phyloP scores from a whole-genome alignment of 202 grass and related monocot species.

The Digitaria exilis region DNA sequence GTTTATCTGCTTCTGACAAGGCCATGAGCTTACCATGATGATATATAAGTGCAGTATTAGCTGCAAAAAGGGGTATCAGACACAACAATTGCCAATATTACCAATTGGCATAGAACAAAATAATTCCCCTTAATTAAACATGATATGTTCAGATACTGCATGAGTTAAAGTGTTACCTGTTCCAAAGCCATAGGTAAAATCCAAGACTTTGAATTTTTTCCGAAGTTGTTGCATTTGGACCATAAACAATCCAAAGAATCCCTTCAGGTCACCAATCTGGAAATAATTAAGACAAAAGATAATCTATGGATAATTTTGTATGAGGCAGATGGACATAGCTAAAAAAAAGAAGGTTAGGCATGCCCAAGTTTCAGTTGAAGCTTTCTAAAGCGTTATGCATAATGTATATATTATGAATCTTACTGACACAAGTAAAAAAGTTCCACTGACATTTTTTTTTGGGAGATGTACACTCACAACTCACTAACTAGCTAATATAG shows the following conservation, averaged over 20 bases:
- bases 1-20: conserved; percentile 86
- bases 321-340: not conserved
- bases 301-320: conserved; percentile 1
- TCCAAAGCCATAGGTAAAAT: conserved; percentile 82
- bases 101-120: not conserved
- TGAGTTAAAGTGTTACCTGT: conserved; percentile 61
- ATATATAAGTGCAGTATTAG: conserved; percentile 94
- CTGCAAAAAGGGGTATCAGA: conserved; percentile 44
- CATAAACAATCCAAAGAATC: conserved; percentile 92
- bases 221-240: conserved; percentile 88
- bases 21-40: conserved; percentile 96
- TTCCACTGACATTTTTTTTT: not conserved
- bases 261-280: conserved; percentile 93
- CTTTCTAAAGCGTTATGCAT: not conserved
- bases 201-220: conserved; percentile 76
- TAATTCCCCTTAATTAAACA: not conserved
- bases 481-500: not conserved
- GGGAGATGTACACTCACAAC: not conserved
- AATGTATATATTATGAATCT: not conserved
- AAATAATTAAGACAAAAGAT: not conserved
- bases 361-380: not conserved
- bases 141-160: not conserved
- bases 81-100: conserved; percentile 1
- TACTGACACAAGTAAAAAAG: conserved; percentile 11
- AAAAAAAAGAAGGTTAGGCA: not conserved